phyloP scores from a whole-genome alignment of 208 protist genomes.

The Trypanosoma brucei region DNA sequence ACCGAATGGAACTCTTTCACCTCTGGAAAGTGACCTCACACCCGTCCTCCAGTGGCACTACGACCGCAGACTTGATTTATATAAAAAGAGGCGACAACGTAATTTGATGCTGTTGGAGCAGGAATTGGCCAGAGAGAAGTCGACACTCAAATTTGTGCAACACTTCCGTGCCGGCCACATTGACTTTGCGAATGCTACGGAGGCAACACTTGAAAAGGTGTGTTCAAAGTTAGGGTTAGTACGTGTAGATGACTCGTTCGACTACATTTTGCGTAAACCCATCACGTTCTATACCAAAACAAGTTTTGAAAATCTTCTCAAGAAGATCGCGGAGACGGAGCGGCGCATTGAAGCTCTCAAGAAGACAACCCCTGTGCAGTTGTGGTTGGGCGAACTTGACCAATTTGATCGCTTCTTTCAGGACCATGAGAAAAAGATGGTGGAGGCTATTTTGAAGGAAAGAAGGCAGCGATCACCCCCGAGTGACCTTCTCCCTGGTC shows the following conservation, averaged over 20 bases:
- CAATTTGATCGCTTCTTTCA: slow-evolving; percentile 80
- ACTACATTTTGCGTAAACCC: slow-evolving; percentile 85
- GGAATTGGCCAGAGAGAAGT: slow-evolving; percentile 63
- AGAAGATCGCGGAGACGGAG: slow-evolving; percentile 54
- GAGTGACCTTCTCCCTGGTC: slow-evolving; percentile 35
- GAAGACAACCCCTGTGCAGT: slow-evolving; percentile 72
- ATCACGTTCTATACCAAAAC: slow-evolving; percentile 88
- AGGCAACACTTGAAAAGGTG: slow-evolving; percentile 63
- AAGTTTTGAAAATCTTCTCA: slow-evolving; percentile 71
- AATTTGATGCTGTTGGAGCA: slow-evolving; percentile 66
- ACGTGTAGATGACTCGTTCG: slow-evolving; percentile 68
- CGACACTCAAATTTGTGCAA: slow-evolving; percentile 80
- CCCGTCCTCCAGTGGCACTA: slow-evolving; percentile 89
- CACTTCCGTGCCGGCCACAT: slow-evolving; percentile 80
- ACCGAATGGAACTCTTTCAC: slow-evolving; percentile 70
- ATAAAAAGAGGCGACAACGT: slow-evolving; percentile 78
- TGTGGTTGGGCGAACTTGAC: slow-evolving; percentile 90
- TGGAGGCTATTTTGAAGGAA: slow-evolving; percentile 78
- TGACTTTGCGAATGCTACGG: slow-evolving; percentile 77
- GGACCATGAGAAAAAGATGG: slow-evolving; percentile 66
- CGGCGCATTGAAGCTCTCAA: slow-evolving; percentile 69
- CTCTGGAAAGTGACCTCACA: slow-evolving; percentile 65
- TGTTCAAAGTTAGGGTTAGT: slow-evolving; percentile 68
- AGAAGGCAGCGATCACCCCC: slow-evolving; percentile 41
- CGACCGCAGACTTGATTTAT: slow-evolving; percentile 83